Percentiles rank a stretch among this genome's conserved stretches.
phyloP scores from a whole-genome alignment of 345 rosid species.

The Brassica incana region DNA sequence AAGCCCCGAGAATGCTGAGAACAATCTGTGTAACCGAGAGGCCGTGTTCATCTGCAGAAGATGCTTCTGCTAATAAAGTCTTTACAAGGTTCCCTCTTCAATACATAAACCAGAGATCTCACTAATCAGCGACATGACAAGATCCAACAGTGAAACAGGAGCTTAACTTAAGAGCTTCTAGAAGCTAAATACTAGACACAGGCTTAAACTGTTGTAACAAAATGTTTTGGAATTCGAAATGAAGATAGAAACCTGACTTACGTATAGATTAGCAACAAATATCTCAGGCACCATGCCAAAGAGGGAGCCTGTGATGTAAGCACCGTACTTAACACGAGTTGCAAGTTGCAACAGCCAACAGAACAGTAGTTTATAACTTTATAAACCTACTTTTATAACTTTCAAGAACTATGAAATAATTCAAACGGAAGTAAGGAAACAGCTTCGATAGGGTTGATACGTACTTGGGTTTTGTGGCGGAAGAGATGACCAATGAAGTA shows the following conservation, averaged over 20 bases:
- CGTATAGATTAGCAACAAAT: conserved; percentile 85
- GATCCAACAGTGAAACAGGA: neutral
- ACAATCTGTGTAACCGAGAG: conserved; percentile 77
- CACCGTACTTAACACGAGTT: conserved; percentile 73
- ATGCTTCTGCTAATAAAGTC: conserved; percentile 81
- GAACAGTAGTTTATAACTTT: too few species aligned
- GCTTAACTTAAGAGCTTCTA: neutral
- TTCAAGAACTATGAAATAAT: neutral
- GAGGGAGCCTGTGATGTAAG: conserved; percentile 86
- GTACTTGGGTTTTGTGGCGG: conserved; percentile 60
- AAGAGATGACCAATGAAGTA: conserved; percentile 77
- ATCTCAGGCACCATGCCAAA: conserved; percentile 81
- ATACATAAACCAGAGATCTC: conserved; percentile 11
- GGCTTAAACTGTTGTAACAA: too few species aligned
- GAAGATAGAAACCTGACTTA: conserved; percentile 24
- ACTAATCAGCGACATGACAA: neutral
- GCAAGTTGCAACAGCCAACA: conserved; percentile 33
- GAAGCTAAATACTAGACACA: neutral
- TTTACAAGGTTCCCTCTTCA: conserved; percentile 79
- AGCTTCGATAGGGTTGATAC: neutral
- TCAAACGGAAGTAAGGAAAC: conserved; percentile 18
- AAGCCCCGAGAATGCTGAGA: conserved; percentile 81
- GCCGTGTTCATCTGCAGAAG: conserved; percentile 54
- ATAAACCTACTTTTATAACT: neutral
- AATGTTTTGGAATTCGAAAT: neutral